Evolutionary conservation across 75 land plant genomes (phyloP).

Genomic region (Chamaecyparis obtusa): DNA sequence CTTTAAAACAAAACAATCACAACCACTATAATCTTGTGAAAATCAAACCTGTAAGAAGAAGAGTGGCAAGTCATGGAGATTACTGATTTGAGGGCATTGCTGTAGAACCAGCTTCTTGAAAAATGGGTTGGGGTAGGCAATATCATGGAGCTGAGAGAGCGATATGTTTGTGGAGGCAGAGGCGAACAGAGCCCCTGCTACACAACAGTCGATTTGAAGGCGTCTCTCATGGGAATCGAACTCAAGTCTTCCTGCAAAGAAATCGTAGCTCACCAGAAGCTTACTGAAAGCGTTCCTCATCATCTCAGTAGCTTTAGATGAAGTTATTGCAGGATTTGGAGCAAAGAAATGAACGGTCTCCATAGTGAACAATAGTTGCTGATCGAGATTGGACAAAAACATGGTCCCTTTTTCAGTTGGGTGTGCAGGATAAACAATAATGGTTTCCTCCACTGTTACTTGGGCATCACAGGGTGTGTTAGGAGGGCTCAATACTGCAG

Average conservation of each 20-base stretch:
- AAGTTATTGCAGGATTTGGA: not conserved
- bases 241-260: too few species aligned
- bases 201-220: constrained; percentile 21
- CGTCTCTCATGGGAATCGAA: not conserved
- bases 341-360: constrained; percentile 60
- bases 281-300: not conserved
- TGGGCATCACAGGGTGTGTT: too few species aligned
- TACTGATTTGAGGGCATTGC: too few species aligned
- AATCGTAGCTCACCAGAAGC: too few species aligned
- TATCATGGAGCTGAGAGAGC: too few species aligned
- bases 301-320: not conserved
- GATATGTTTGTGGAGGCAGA: constrained; percentile 15
- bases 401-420: constrained; percentile 21
- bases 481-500: too few species aligned
- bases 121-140: too few species aligned
- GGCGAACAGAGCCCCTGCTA: constrained; percentile 24
- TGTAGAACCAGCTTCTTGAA: too few species aligned
- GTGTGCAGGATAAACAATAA: constrained; percentile 6
- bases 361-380: constrained; percentile 41
- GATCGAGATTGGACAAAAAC: constrained; percentile 61
- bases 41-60: not conserved
- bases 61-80: too few species aligned
- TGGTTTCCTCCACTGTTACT: not conserved
- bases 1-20: too few species aligned
- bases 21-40: too few species aligned